Evolutionary conservation across 306 rosid genomes (phyloP).

Genomic region (Sindora glabra): DNA sequence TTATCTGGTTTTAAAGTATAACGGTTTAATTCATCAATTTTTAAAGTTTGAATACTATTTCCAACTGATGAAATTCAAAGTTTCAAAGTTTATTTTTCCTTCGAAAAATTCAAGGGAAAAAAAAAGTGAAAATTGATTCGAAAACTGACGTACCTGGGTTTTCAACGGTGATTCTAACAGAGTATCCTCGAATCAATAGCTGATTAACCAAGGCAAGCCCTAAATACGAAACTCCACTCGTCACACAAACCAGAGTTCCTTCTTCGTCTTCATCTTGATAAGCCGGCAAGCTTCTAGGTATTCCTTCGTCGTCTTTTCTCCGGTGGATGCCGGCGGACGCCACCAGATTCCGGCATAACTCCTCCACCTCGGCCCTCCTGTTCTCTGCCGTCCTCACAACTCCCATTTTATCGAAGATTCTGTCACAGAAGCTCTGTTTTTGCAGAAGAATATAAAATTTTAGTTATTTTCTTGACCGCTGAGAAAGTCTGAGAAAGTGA

Average conservation of each 20-base stretch:
- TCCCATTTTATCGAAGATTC: too few relatives aligned
- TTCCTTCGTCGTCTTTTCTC: constrained; percentile 39
- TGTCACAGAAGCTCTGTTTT: too few relatives aligned
- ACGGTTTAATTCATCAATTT: too few relatives aligned
- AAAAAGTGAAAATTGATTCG: neutral
- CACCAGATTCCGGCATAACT: constrained; percentile 33
- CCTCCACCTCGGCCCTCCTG: constrained; percentile 36
- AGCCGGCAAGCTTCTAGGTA: neutral
- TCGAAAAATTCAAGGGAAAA: neutral
- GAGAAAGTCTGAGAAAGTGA: neutral
- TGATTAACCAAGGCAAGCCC: constrained; percentile 64
- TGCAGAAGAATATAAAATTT: too few relatives aligned
- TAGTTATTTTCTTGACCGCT: too few relatives aligned
- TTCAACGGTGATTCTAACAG: constrained; percentile 57
- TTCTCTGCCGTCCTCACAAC: constrained; percentile 39
- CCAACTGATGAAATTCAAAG: neutral
- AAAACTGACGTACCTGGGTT: constrained; percentile 36
- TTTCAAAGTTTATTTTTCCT: neutral
- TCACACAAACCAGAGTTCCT: constrained; percentile 55
- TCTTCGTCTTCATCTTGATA: constrained; percentile 8
- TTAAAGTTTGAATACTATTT: too few relatives aligned
- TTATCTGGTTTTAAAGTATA: too few relatives aligned
- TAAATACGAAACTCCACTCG: constrained; percentile 73
- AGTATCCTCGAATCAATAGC: constrained; percentile 65
- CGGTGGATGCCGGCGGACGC: constrained; percentile 35